Percentiles rank a stretch among this genome's conserved stretches.
Evolutionary conservation across 2,329 filamentous ascomycete genomes (phyloP).

Genomic region (Trichoderma lentiforme): DNA sequence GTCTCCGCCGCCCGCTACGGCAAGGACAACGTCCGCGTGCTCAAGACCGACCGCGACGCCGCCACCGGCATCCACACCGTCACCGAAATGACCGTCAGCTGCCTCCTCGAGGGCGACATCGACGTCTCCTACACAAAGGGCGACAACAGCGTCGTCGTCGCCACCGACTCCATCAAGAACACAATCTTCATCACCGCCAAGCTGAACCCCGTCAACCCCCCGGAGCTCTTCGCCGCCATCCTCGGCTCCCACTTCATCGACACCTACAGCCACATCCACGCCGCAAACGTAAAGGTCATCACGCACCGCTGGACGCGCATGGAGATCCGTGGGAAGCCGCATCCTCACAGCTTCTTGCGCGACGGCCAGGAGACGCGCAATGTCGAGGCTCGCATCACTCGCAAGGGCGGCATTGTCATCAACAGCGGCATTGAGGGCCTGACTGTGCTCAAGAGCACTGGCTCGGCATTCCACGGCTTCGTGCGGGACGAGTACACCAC

Average conservation of each 20-base stretch:
- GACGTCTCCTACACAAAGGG: constrained; percentile 84
- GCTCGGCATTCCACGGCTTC: constrained; percentile 93
- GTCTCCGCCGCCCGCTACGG: constrained; percentile 70
- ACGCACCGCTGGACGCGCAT: constrained; percentile 92
- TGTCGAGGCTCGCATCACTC: constrained; percentile 68
- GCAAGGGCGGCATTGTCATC: constrained; percentile 69
- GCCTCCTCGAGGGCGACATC: constrained; percentile 89
- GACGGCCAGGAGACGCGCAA: constrained; percentile 86
- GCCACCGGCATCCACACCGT: constrained; percentile 77
- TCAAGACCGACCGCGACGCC: constrained; percentile 83
- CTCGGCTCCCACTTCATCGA: constrained; percentile 86
- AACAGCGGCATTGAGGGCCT: constrained; percentile 76
- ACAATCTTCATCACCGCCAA: constrained; percentile 94
- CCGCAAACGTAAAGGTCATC: constrained; percentile 74
- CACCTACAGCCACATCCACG: constrained; percentile 83
- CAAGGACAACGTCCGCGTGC: constrained; percentile 98
- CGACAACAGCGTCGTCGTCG: constrained; percentile 92
- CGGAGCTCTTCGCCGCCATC: constrained; percentile 84
- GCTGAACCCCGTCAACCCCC: constrained; percentile 85
- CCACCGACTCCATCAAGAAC: constrained; percentile 98
- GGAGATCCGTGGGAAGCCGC: constrained; percentile 78
- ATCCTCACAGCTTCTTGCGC: constrained; percentile 91
- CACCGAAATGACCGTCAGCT: constrained; percentile 91
- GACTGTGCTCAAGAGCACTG: constrained; percentile 92
- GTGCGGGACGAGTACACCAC: constrained; percentile 91